Conservation (phyloP, 495 filamentous ascomycete species). For the Beverwykella pulmonaria region DNA sequence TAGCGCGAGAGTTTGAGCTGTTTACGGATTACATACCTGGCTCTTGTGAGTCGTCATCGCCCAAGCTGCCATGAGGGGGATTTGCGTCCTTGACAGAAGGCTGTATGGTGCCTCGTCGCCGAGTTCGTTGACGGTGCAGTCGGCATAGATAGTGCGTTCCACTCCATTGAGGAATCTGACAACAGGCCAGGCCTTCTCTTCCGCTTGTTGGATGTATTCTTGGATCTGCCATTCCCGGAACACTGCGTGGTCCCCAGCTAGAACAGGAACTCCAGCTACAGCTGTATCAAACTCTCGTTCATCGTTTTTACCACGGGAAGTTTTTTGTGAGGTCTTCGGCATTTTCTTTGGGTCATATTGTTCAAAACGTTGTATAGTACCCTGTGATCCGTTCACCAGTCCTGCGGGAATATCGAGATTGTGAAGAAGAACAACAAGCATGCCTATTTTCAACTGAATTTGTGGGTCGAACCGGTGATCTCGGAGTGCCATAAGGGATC, state of each 20-base stretch:
- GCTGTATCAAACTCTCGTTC: slow-evolving; percentile 6
- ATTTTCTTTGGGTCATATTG: slow-evolving; percentile 19
- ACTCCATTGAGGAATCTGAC: slow-evolving; percentile 44
- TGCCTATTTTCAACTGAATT: slow-evolving; percentile 49
- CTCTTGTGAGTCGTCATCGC: slow-evolving; percentile 54
- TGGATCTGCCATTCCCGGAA: slow-evolving; percentile 31
- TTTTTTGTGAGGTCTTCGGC: slow-evolving; percentile 12
- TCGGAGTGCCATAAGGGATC: slow-evolving; percentile 14
- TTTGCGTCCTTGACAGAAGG: slow-evolving; percentile 47
- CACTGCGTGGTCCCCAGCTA: slow-evolving; percentile 25
- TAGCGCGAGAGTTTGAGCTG: slow-evolving; percentile 38
- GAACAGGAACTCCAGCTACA: not conserved
- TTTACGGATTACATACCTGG: slow-evolving; percentile 45
- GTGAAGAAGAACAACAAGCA: slow-evolving; percentile 52
- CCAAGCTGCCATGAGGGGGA: slow-evolving; percentile 52
- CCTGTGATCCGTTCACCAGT: slow-evolving; percentile 58
- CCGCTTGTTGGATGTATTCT: slow-evolving; percentile 18
- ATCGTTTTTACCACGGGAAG: slow-evolving; percentile 2
- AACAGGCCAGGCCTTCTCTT: slow-evolving; percentile 39
- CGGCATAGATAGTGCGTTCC: slow-evolving; percentile 49
- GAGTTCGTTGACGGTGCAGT: slow-evolving; percentile 53
- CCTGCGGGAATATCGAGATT: slow-evolving; percentile 47
- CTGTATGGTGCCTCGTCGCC: slow-evolving; percentile 47
- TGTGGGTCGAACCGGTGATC: slow-evolving; percentile 40
- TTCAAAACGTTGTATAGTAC: slow-evolving; percentile 50